Evolutionary conservation across 345 rosid genomes (phyloP).

Genomic region (Nasturtium officinale): DNA sequence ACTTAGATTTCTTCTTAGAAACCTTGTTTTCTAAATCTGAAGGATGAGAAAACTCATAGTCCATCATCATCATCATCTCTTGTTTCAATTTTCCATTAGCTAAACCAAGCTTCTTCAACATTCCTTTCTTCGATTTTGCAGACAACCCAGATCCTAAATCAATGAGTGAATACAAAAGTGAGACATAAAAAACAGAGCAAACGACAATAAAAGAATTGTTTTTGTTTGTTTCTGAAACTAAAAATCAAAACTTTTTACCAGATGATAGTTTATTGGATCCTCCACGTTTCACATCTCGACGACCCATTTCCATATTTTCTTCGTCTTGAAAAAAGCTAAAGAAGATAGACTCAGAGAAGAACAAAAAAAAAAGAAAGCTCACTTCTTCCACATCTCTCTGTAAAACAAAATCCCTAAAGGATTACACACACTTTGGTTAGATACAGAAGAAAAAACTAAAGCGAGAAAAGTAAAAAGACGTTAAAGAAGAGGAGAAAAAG

Average conservation of each 20-base stretch:
- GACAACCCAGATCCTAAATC: constrained; percentile 43
- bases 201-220: background rate
- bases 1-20: constrained; percentile 52
- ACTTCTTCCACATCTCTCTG: constrained; percentile 37
- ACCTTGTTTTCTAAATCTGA: constrained; percentile 40
- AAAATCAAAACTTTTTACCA: constrained; percentile 39
- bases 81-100: constrained; percentile 41
- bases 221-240: constrained; percentile 36
- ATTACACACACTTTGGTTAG: constrained; percentile 17
- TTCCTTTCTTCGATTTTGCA: constrained; percentile 64
- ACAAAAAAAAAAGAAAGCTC: background rate
- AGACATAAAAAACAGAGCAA: background rate
- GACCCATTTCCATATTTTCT: constrained; percentile 57
- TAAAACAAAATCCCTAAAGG: background rate
- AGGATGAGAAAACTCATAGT: constrained; percentile 28
- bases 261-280: constrained; percentile 56
- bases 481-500: constrained; percentile 25
- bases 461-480: constrained; percentile 31
- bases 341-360: constrained; percentile 1
- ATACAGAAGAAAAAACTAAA: constrained; percentile 1
- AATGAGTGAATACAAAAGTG: constrained; percentile 19
- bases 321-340: background rate
- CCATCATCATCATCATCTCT: constrained; percentile 44
- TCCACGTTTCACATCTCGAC: constrained; percentile 62
- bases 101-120: constrained; percentile 53